Conservation (phyloP, 805 yeast genomes). For the Cyberlindnera samutprakarnensis region DNA sequence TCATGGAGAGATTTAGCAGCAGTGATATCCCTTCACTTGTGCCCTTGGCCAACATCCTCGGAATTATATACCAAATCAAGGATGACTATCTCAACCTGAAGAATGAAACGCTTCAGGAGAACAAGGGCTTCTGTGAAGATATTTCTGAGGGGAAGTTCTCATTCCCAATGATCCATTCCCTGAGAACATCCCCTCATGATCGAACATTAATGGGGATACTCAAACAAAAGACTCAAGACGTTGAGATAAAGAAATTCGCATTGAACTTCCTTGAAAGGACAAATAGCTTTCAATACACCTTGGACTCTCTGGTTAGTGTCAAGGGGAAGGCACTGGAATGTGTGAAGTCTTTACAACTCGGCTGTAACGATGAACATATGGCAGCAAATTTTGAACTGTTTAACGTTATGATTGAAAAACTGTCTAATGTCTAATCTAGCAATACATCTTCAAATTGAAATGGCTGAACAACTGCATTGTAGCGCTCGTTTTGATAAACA, state of each 20-base stretch:
- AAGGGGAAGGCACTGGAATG: conserved; percentile 9
- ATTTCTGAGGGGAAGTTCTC: conserved; percentile 86
- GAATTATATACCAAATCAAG: conserved; percentile 75
- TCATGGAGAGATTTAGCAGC: conserved; percentile 39
- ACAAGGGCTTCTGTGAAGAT: conserved; percentile 81
- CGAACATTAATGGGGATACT: conserved; percentile 43
- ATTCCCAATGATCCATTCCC: conserved; percentile 72
- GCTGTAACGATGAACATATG: background rate
- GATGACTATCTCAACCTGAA: conserved; percentile 77
- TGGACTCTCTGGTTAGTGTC: conserved; percentile 7
- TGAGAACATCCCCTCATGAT: conserved; percentile 29
- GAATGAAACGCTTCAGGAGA: conserved; percentile 40
- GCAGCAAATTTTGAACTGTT: conserved; percentile 2
- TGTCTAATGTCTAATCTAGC: background rate
- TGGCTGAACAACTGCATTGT: conserved; percentile 3
- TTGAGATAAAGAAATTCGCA: conserved; percentile 41
- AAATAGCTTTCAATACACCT: conserved; percentile 15
- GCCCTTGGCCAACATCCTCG: conserved; percentile 67
- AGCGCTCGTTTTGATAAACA: conserved; percentile 4
- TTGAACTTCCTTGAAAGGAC: conserved; percentile 35
- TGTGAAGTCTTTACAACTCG: conserved; percentile 3
- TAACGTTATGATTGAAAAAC: conserved; percentile 4
- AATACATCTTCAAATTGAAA: conserved; percentile 2
- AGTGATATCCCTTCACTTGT: conserved; percentile 28
- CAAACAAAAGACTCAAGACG: conserved; percentile 43